Conservation (phyloP, 805 yeast species). For the Sungouiozyma ichnusensis region DNA sequence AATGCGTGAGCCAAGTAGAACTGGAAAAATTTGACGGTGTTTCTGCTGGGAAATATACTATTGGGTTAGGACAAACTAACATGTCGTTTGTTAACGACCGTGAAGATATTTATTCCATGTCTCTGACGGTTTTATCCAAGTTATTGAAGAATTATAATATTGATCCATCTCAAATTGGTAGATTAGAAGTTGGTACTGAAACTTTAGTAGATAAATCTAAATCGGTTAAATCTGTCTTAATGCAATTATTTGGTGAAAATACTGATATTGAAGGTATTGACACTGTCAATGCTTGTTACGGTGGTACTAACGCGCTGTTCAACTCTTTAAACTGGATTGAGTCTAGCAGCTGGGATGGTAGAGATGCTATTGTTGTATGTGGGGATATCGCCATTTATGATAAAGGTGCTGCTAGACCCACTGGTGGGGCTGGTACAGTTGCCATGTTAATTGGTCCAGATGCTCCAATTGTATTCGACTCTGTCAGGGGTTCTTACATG, state of each 20-base stretch:
- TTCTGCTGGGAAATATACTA: slow-evolving; percentile 91
- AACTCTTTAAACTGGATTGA: slow-evolving; percentile 94
- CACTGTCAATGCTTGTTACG: slow-evolving; percentile 94
- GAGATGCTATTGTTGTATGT: slow-evolving; percentile 92
- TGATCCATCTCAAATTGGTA: slow-evolving; percentile 74
- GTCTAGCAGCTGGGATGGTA: slow-evolving; percentile 94
- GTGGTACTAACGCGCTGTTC: slow-evolving; percentile 93
- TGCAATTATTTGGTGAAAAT: slow-evolving; percentile 79
- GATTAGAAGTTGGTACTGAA: slow-evolving; percentile 97
- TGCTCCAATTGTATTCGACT: slow-evolving; percentile 90
- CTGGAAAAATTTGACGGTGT: slow-evolving; percentile 79
- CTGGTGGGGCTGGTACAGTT: slow-evolving; percentile 98
- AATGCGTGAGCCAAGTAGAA: slow-evolving; percentile 78
- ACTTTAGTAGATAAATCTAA: slow-evolving; percentile 93
- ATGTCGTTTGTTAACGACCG: slow-evolving; percentile 97
- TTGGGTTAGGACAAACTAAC: slow-evolving; percentile 96
- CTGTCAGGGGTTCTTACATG: slow-evolving; percentile 85
- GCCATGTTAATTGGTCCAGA: slow-evolving; percentile 94
- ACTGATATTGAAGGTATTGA: slow-evolving; percentile 92
- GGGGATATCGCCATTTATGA: slow-evolving; percentile 98
- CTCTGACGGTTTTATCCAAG: slow-evolving; percentile 76
- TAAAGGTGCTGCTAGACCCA: slow-evolving; percentile 97
- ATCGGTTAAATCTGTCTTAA: slow-evolving; percentile 89
- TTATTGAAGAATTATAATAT: slow-evolving; percentile 72
- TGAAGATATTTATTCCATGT: slow-evolving; percentile 91